A percentile compares a stretch with the other conserved stretches of the same genome.
Evolutionary conservation across 768 basidiomycete genomes (phyloP).

Genomic region (Podaxis sp.): DNA sequence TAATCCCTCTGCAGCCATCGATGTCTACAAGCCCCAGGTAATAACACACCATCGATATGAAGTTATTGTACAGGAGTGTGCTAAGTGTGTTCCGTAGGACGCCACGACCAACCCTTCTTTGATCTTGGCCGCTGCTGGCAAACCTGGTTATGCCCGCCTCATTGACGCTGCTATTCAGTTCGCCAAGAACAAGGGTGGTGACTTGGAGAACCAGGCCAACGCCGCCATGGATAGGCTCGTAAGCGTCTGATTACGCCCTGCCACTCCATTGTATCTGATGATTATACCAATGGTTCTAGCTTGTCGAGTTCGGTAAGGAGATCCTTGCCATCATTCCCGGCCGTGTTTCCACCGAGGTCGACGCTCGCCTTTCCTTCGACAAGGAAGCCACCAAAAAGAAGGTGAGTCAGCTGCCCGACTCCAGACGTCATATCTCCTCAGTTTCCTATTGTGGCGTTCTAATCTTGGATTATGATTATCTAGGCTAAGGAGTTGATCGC

Average conservation of each 20-base stretch:
- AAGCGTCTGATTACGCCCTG: conserved; percentile 25
- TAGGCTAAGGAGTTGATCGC: conserved; percentile 86
- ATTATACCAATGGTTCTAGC: conserved; percentile 42
- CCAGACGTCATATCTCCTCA: neutral
- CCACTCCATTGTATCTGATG: neutral
- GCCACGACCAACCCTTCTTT: conserved; percentile 98
- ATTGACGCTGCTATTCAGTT: conserved; percentile 73
- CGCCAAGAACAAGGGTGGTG: conserved; percentile 81
- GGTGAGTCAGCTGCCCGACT: conserved; percentile 34
- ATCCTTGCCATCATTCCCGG: conserved; percentile 96
- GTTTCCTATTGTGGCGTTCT: neutral
- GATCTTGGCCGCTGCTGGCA: conserved; percentile 91
- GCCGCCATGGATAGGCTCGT: conserved; percentile 89
- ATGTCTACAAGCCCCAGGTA: conserved; percentile 93
- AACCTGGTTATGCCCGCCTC: conserved; percentile 79
- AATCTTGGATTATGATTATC: conserved; percentile 16
- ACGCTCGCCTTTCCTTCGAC: conserved; percentile 96
- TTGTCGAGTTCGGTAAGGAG: conserved; percentile 97
- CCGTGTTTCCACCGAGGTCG: conserved; percentile 98
- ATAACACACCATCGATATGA: conserved; percentile 13
- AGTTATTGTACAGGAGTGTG: neutral
- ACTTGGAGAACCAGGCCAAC: conserved; percentile 72
- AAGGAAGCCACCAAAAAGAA: conserved; percentile 90
- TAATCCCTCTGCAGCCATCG: conserved; percentile 65
- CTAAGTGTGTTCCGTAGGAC: conserved; percentile 51